phyloP scores from a whole-genome alignment of 2,329 filamentous ascomycete species.

The Talaromyces sp. region DNA sequence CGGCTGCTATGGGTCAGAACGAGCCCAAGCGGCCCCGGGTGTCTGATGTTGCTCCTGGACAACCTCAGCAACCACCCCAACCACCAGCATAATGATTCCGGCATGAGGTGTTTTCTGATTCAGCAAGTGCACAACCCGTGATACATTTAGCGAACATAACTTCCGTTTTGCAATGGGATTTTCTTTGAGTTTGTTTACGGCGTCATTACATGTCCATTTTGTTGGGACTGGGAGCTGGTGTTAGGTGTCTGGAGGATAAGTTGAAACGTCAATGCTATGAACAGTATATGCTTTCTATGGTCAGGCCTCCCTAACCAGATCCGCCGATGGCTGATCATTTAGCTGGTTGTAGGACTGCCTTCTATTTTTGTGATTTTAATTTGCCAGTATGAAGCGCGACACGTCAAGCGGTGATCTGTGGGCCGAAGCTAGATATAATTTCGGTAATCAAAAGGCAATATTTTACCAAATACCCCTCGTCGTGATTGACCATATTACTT shows the following conservation, averaged over 20 bases:
- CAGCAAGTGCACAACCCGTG: not conserved
- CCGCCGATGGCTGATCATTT: too few relatives aligned
- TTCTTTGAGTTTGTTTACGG: not conserved
- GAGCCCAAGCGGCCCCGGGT: conserved; percentile 39
- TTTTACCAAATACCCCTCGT: too few relatives aligned
- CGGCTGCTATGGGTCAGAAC: conserved; percentile 27
- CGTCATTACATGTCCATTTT: conserved; percentile 1
- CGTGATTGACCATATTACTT: too few relatives aligned
- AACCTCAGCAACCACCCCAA: conserved; percentile 14
- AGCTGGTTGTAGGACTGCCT: too few relatives aligned
- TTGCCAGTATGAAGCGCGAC: too few relatives aligned
- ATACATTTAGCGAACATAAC: conserved; percentile 13
- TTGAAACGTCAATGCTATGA: not conserved
- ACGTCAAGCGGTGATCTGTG: too few relatives aligned
- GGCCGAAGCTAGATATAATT: too few relatives aligned
- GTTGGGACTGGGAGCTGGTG: not conserved
- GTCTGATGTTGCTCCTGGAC: conserved; percentile 19
- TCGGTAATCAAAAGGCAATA: too few relatives aligned
- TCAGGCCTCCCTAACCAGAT: too few relatives aligned
- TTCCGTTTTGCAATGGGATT: conserved; percentile 1
- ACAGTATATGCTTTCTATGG: not conserved
- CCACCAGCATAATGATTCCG: conserved; percentile 17
- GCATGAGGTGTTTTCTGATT: not conserved
- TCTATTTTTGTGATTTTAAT: too few relatives aligned
- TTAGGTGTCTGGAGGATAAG: not conserved